These are phyloP conservation scores for Nakazawaea peltata DNA, from an alignment of 805 yeast species.

Conservation along the genomic window DNA sequence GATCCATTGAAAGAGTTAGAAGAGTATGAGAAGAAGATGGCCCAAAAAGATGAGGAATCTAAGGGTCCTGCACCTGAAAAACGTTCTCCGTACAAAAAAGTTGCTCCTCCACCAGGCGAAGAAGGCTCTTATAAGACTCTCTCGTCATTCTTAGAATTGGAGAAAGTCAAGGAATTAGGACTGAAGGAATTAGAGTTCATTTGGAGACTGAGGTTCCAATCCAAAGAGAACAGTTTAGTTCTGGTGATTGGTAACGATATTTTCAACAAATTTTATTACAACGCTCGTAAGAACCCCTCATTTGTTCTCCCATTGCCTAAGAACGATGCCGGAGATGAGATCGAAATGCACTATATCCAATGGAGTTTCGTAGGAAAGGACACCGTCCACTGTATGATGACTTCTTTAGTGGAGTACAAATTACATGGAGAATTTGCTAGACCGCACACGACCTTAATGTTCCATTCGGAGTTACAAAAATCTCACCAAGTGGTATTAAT, in stretches of 20 bases:
- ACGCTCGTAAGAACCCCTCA: slow-evolving; percentile 68
- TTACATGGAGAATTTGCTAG: slow-evolving; percentile 86
- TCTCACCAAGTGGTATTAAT: slow-evolving; percentile 63
- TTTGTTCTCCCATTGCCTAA: slow-evolving; percentile 90
- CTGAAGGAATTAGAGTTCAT: slow-evolving; percentile 62
- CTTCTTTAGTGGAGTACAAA: slow-evolving; percentile 87
- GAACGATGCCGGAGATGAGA: slow-evolving; percentile 36
- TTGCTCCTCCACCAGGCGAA: too few relatives aligned
- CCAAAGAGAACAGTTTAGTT: slow-evolving; percentile 48
- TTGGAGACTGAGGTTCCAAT: slow-evolving; percentile 83
- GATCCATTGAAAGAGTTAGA: slow-evolving; percentile 71
- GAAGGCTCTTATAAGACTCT: slow-evolving; percentile 75
- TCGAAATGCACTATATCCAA: slow-evolving; percentile 85
- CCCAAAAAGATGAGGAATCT: slow-evolving; percentile 16
- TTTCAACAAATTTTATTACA: slow-evolving; percentile 53
- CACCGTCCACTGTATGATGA: slow-evolving; percentile 83
- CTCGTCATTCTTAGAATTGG: slow-evolving; percentile 60
- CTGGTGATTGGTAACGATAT: slow-evolving; percentile 54
- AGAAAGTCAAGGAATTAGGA: slow-evolving; percentile 50
- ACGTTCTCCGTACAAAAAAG: slow-evolving; percentile 20
- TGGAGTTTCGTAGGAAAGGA: slow-evolving; percentile 84
- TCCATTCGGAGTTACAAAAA: slow-evolving; percentile 69
- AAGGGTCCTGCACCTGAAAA: slow-evolving; percentile 29
- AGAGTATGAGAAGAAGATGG: slow-evolving; percentile 25
- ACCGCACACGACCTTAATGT: slow-evolving; percentile 87